phyloP scores from a whole-genome alignment of 2,329 filamentous ascomycete species.

The Penicillium italicum region DNA sequence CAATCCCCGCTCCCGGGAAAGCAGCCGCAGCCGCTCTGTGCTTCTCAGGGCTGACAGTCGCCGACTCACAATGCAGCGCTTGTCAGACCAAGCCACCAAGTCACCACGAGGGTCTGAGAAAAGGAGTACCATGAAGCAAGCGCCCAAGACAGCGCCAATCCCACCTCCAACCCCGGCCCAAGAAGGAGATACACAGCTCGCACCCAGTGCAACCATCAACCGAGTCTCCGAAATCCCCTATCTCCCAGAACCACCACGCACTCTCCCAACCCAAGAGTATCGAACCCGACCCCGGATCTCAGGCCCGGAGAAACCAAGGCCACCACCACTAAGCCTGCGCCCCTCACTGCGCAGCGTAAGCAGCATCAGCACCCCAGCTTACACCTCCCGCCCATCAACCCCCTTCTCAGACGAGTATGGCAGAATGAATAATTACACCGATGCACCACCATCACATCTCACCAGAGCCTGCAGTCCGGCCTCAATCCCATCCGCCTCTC shows the following conservation, averaged over 20 bases:
- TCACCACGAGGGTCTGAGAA: background rate
- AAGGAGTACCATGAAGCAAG: background rate
- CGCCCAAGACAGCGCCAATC: background rate
- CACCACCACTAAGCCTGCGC: conserved; percentile 3
- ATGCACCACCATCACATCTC: conserved; percentile 16
- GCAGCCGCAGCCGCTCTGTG: conserved; percentile 3
- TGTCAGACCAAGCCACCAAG: background rate
- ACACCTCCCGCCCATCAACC: conserved; percentile 15
- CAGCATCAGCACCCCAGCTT: conserved; percentile 20
- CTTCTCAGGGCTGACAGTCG: conserved; percentile 6
- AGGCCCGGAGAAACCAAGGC: conserved; percentile 18
- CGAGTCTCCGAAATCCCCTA: conserved; percentile 26
- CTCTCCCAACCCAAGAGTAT: conserved; percentile 21
- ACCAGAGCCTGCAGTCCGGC: conserved; percentile 17
- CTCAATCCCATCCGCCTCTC: conserved; percentile 19
- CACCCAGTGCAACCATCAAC: conserved; percentile 20
- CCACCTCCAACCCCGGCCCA: background rate
- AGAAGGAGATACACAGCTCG: background rate
- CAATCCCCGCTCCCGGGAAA: conserved; percentile 16
- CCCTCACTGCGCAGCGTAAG: conserved; percentile 27
- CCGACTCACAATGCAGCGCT: conserved; percentile 4
- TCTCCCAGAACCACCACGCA: conserved; percentile 16
- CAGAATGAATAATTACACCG: conserved; percentile 9
- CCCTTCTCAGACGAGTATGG: conserved; percentile 15
- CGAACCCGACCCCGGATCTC: conserved; percentile 25